Percentiles rank a stretch among this genome's conserved stretches.
Evolutionary conservation across 2,329 filamentous ascomycete species (phyloP).

Genomic region (Paecilomyces niveus): DNA sequence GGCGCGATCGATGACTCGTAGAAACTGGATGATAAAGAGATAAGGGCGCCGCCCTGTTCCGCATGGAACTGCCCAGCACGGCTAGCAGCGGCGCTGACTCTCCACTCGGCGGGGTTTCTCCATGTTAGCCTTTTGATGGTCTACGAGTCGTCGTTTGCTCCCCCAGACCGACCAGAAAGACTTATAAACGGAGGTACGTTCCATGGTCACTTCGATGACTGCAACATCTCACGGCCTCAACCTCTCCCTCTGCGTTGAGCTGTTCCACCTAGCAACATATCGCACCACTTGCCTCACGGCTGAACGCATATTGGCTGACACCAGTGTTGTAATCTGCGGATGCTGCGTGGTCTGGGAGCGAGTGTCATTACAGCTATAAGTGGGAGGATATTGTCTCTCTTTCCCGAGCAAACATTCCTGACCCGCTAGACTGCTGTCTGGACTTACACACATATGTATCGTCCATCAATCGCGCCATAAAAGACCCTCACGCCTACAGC

Average conservation of each 20-base stretch:
- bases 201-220: background rate
- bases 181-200: background rate
- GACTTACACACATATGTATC: too few species aligned
- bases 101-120: constrained; percentile 5
- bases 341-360: background rate
- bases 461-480: background rate
- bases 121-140: background rate
- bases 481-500: constrained; percentile 13
- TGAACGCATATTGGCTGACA: background rate
- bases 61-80: constrained; percentile 17
- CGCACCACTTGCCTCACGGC: background rate
- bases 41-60: constrained; percentile 1
- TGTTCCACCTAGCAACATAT: background rate
- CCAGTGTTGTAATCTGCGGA: background rate
- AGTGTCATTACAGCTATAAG: background rate
- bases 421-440: background rate
- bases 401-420: background rate
- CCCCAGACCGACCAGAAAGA: background rate
- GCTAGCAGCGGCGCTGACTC: constrained; percentile 7
- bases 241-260: background rate
- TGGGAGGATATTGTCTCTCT: background rate
- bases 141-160: background rate
- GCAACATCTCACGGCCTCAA: background rate
- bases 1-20: background rate
- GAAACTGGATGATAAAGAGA: background rate